Evolutionary conservation across 805 yeast genomes (phyloP).

Genomic region (Hemisphaericaspora nanyangensis): DNA sequence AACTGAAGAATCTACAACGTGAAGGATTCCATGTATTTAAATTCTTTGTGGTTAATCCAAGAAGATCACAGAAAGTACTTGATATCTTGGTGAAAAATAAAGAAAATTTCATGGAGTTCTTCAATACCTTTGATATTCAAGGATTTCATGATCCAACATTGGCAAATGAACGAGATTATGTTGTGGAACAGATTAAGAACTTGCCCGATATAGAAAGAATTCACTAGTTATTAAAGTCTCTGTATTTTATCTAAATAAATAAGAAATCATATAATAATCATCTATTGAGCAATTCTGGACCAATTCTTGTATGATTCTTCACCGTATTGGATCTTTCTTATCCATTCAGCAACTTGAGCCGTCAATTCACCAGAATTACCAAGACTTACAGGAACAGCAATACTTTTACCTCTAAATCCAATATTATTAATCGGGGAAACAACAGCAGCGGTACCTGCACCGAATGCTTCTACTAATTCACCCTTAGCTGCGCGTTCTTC

Average conservation of each 20-base stretch:
- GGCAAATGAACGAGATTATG: conserved; percentile 76
- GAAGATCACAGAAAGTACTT: conserved; percentile 70
- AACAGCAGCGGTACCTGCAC: conserved; percentile 98
- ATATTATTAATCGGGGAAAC: conserved; percentile 91
- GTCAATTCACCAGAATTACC: conserved; percentile 87
- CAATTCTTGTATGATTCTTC: conserved; percentile 59
- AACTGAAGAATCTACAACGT: conserved; percentile 80
- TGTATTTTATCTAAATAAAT: neutral
- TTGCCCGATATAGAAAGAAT: conserved; percentile 56
- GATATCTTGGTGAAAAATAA: conserved; percentile 85
- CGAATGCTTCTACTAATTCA: conserved; percentile 89
- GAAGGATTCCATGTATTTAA: conserved; percentile 94
- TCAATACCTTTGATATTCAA: conserved; percentile 59
- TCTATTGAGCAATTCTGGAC: conserved; percentile 36
- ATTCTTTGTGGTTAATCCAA: conserved; percentile 94
- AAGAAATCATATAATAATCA: neutral
- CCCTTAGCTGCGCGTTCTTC: conserved; percentile 73
- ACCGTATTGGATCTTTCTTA: conserved; percentile 88
- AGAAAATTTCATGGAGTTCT: conserved; percentile 66
- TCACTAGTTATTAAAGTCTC: conserved; percentile 2
- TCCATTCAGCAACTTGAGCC: conserved; percentile 78
- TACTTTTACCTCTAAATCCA: conserved; percentile 68
- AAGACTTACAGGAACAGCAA: conserved; percentile 71
- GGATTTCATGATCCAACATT: conserved; percentile 64
- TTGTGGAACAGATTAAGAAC: conserved; percentile 67